Percentiles rank a stretch among this genome's conserved stretches.
phyloP scores from a whole-genome alignment of 2,329 filamentous ascomycete genomes.

The Aspergillus udagawae region DNA sequence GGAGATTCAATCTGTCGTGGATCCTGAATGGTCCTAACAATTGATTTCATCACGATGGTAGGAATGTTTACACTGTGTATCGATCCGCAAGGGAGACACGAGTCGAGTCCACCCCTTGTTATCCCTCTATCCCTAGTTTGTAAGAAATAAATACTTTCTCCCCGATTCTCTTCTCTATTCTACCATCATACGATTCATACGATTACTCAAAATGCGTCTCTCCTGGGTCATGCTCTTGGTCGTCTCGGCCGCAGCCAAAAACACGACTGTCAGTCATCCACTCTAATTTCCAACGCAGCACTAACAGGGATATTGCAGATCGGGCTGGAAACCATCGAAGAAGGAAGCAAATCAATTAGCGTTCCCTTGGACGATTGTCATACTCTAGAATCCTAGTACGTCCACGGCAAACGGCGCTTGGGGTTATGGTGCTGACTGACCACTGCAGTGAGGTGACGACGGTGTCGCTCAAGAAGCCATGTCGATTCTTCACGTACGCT shows the following conservation, averaged over 20 bases:
- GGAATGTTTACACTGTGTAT: neutral
- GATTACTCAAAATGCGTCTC: neutral
- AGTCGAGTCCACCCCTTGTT: neutral
- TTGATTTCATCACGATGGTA: neutral
- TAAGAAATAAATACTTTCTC: neutral
- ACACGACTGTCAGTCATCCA: neutral
- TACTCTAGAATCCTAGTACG: conserved; percentile 9
- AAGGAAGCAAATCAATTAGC: conserved; percentile 2
- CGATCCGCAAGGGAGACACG: neutral
- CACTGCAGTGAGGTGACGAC: neutral
- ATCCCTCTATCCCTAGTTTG: neutral
- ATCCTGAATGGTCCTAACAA: conserved; percentile 8
- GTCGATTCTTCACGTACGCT: neutral
- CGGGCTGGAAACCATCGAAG: conserved; percentile 10
- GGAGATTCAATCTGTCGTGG: conserved; percentile 8
- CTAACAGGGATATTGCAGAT: conserved; percentile 3
- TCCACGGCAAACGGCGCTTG: neutral
- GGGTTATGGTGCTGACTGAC: neutral
- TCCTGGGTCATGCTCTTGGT: neutral
- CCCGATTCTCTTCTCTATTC: too few species aligned
- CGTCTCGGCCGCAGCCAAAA: neutral
- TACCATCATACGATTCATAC: neutral
- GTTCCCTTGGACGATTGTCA: conserved; percentile 8
- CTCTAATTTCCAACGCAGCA: neutral
- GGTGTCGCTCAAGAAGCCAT: neutral